These are phyloP conservation scores for Fusarium chaquense DNA, from an alignment of 2,329 filamentous ascomycete species.

Conservation along the genomic window DNA sequence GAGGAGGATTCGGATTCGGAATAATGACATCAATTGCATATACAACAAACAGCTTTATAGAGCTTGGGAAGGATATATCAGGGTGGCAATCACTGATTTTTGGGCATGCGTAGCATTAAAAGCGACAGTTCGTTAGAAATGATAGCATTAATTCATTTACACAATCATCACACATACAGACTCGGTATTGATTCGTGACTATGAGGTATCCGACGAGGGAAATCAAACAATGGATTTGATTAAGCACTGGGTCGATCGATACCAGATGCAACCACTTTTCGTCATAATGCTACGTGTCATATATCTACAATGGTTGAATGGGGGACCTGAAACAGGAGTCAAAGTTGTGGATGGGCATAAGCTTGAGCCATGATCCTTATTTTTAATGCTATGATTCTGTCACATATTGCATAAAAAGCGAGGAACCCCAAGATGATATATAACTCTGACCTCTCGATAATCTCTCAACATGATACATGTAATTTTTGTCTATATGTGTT, in stretches of 20 bases:
- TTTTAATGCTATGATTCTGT: background rate
- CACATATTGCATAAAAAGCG: background rate
- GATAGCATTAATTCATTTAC: slow-evolving; percentile 3
- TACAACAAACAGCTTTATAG: background rate
- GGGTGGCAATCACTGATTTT: background rate
- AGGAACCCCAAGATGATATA: background rate
- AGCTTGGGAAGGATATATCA: background rate
- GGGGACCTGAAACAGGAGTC: slow-evolving; percentile 1
- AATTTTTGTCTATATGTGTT: background rate
- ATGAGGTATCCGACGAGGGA: background rate
- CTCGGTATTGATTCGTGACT: background rate
- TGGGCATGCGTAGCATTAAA: background rate
- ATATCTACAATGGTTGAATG: background rate
- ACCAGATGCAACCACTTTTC: background rate
- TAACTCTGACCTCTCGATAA: background rate
- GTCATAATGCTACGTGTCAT: background rate
- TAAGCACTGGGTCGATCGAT: background rate
- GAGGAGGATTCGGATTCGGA: slow-evolving; percentile 21
- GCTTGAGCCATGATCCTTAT: background rate
- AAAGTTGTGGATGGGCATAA: background rate
- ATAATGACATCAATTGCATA: background rate
- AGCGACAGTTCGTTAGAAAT: slow-evolving; percentile 12
- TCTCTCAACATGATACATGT: background rate
- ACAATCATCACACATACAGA: background rate
- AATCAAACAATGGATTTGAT: background rate